phyloP scores from a whole-genome alignment of 805 yeast species.

The Candida glaebosa region DNA sequence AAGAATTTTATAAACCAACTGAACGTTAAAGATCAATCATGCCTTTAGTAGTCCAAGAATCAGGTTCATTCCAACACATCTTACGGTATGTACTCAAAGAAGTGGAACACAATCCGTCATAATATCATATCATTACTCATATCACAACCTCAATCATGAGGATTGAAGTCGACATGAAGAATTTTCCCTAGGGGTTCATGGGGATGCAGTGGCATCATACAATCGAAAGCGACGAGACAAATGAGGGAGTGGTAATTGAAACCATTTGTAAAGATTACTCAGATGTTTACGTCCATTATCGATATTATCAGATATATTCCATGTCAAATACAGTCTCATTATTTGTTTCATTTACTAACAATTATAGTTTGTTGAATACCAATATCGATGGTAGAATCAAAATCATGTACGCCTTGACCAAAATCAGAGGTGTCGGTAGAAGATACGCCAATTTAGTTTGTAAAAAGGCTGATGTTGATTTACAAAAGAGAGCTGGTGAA shows the following conservation, averaged over 20 bases:
- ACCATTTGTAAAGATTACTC: too few relatives aligned
- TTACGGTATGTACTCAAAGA: conserved; percentile 75
- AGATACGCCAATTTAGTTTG: conserved; percentile 99
- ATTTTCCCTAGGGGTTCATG: too few relatives aligned
- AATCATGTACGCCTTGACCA: conserved; percentile 99
- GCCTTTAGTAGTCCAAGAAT: conserved; percentile 98
- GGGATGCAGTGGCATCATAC: too few relatives aligned
- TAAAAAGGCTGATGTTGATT: conserved; percentile 99
- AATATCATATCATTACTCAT: too few relatives aligned
- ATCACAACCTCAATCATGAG: too few relatives aligned
- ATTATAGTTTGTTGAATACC: conserved; percentile 93
- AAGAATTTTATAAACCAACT: not conserved
- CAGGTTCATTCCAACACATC: conserved; percentile 99
- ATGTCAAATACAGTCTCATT: not conserved
- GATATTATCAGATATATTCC: not conserved
- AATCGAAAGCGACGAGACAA: too few relatives aligned
- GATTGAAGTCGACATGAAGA: too few relatives aligned
- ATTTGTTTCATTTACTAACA: conserved; percentile 21
- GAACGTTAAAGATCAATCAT: conserved; percentile 37
- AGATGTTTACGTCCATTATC: not conserved
- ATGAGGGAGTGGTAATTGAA: too few relatives aligned
- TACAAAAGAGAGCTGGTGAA: conserved; percentile 99
- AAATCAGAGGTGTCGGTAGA: conserved; percentile 99
- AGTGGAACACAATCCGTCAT: too few relatives aligned
- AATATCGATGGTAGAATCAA: conserved; percentile 99